A percentile compares a stretch with the other conserved stretches of the same genome.
These are phyloP conservation scores for Tolypocladium amazonense DNA, from an alignment of 2,329 filamentous ascomycete genomes.

Conservation along the genomic window DNA sequence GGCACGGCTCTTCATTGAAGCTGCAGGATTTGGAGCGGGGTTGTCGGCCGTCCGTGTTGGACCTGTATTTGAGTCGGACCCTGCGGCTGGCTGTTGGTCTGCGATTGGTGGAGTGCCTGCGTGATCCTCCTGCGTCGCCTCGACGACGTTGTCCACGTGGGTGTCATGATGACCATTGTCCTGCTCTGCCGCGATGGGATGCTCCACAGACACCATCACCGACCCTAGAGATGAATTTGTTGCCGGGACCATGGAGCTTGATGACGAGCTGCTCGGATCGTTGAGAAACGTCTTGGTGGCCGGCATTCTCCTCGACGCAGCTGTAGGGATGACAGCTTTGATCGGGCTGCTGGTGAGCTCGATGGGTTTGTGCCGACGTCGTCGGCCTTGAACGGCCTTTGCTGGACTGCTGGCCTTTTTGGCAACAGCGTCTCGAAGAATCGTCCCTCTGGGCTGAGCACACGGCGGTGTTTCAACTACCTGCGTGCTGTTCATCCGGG, in stretches of 20 bases:
- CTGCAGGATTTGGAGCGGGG: background rate
- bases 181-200: background rate
- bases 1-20: background rate
- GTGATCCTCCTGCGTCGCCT: background rate
- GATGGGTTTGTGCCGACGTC: constrained; percentile 15
- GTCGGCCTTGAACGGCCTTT: constrained; percentile 1
- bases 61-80: background rate
- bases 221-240: constrained; percentile 6
- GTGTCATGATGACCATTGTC: background rate
- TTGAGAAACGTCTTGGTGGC: constrained; percentile 11
- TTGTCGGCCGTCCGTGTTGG: background rate
- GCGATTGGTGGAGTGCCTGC: background rate
- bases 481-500: background rate
- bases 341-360: constrained; percentile 7
- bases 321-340: constrained; percentile 2
- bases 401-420: background rate
- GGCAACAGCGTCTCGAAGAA: constrained; percentile 10
- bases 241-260: constrained; percentile 18
- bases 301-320: constrained; percentile 10
- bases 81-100: background rate
- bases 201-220: background rate
- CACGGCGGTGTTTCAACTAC: constrained; percentile 19
- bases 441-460: constrained; percentile 16
- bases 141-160: background rate
- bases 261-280: constrained; percentile 15